phyloP scores from a whole-genome alignment of 331 rosid genomes.

The Stylosanthes scabra region DNA sequence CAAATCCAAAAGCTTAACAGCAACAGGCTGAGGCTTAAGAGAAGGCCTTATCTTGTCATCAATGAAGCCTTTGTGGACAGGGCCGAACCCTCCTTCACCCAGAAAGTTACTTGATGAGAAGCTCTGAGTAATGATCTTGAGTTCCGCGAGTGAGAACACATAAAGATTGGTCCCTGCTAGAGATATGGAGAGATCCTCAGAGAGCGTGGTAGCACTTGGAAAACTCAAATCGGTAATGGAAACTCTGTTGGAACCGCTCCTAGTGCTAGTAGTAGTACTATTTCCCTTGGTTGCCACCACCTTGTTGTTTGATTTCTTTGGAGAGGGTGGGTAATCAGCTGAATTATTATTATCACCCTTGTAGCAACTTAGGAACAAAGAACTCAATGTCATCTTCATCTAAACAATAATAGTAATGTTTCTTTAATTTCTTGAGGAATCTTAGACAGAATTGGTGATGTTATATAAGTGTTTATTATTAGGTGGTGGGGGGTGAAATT shows the following conservation, averaged over 20 bases:
- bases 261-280: conserved; percentile 44
- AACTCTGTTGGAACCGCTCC: conserved; percentile 57
- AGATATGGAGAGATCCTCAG: conserved; percentile 85
- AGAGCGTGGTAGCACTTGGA: conserved; percentile 58
- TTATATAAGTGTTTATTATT: not conserved
- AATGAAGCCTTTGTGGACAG: conserved; percentile 89
- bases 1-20: conserved; percentile 86
- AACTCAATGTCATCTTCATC: conserved; percentile 60
- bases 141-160: conserved; percentile 69
- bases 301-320: conserved; percentile 36
- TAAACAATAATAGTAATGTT: not conserved
- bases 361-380: conserved; percentile 65
- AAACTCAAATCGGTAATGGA: conserved; percentile 69
- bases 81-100: conserved; percentile 98
- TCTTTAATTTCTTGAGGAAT: not conserved
- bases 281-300: conserved; percentile 54
- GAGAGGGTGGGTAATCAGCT: conserved; percentile 36
- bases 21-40: conserved; percentile 85
- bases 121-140: conserved; percentile 74
- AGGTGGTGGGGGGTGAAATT: conserved; percentile 19
- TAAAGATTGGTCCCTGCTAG: conserved; percentile 82
- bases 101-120: conserved; percentile 75
- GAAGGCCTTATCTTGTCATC: conserved; percentile 81
- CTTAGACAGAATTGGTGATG: not conserved
- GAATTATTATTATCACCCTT: conserved; percentile 7